Conservation (phyloP, 495 filamentous ascomycete species). For the Penicillium fimorum region DNA sequence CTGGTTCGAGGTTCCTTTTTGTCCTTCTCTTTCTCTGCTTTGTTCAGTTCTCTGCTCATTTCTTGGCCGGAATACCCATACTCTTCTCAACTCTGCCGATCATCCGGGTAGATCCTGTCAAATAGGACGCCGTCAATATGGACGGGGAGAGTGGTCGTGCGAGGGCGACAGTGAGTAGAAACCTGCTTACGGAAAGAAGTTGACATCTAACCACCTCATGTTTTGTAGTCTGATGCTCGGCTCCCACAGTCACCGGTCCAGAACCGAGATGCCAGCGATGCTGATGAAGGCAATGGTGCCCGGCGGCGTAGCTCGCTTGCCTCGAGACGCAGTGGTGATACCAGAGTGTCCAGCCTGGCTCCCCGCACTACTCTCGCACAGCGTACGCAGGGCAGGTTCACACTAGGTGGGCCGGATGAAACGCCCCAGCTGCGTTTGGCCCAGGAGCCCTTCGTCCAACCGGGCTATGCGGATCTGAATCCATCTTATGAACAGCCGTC, state of each 20-base stretch:
- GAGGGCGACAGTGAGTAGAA: slow-evolving; percentile 6
- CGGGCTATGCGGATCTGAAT: slow-evolving; percentile 47
- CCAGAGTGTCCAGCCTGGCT: slow-evolving; percentile 27
- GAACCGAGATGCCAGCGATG: slow-evolving; percentile 7
- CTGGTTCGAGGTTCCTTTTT: neutral
- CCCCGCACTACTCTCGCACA: slow-evolving; percentile 33
- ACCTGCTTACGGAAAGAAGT: neutral
- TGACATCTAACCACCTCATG: neutral
- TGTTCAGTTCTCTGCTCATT: no score
- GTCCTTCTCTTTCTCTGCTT: neutral
- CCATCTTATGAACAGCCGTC: slow-evolving; percentile 42
- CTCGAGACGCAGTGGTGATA: slow-evolving; percentile 20
- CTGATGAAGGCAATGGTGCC: slow-evolving; percentile 8
- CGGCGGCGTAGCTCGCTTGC: slow-evolving; percentile 27
- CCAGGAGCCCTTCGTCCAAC: slow-evolving; percentile 46
- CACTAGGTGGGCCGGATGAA: slow-evolving; percentile 39
- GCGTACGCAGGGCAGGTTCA: slow-evolving; percentile 37
- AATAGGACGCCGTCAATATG: neutral
- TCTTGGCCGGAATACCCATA: no score
- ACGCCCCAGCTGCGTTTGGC: slow-evolving; percentile 33
- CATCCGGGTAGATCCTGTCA: neutral
- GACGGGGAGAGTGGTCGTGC: neutral
- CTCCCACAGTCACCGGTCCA: slow-evolving; percentile 5
- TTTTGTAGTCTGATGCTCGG: slow-evolving; percentile 5
- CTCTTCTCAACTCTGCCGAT: neutral